Conservation (phyloP, 305 asterid genomes). For the Solanum chacoense region DNA sequence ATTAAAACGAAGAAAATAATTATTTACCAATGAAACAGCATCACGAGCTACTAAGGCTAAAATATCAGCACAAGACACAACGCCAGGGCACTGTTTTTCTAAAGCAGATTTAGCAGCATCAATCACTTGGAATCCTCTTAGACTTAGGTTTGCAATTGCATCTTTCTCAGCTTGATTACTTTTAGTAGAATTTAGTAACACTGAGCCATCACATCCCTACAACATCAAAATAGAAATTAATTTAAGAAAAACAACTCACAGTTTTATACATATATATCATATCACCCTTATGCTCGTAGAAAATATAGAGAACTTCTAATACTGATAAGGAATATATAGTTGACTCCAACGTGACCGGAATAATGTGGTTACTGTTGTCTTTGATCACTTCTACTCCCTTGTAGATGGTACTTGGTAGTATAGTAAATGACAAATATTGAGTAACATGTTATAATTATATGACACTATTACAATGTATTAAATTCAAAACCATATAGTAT, state of each 20-base stretch:
- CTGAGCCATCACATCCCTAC: constrained; percentile 62
- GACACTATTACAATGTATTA: neutral
- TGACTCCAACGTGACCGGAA: accelerated
- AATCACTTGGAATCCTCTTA: constrained; percentile 41
- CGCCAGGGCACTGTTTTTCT: constrained; percentile 39
- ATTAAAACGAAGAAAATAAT: neutral
- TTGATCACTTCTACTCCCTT: no score
- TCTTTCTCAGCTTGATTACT: constrained; percentile 41
- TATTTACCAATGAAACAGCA: constrained; percentile 19
- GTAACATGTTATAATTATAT: neutral
- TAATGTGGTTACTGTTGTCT: no score
- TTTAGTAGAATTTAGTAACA: constrained; percentile 35
- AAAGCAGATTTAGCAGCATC: constrained; percentile 46
- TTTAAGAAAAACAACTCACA: neutral
- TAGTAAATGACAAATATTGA: neutral
- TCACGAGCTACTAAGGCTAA: constrained; percentile 52
- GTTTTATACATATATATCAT: neutral
- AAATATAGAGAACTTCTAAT: neutral
- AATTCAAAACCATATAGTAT: neutral
- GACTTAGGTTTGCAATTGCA: constrained; percentile 30
- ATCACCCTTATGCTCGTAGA: neutral
- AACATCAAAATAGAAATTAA: neutral
- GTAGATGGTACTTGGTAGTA: neutral
- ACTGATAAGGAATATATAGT: accelerated
- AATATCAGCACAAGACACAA: constrained; percentile 59